Evolutionary conservation across 495 filamentous ascomycete species (phyloP).

Genomic region (Paragyromitra xinjiangensis): DNA sequence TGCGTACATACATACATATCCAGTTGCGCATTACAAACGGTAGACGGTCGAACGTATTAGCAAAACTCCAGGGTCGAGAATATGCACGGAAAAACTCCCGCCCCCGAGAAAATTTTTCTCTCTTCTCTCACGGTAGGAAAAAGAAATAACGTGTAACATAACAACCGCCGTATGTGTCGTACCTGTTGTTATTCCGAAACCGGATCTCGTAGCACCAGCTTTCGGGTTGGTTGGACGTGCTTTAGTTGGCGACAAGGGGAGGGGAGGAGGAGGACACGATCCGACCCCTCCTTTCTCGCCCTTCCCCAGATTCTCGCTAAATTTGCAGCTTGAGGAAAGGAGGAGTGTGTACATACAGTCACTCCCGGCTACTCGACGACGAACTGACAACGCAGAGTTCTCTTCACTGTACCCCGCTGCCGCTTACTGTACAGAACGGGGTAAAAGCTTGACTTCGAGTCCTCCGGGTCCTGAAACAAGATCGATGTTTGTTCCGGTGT

Average conservation of each 20-base stretch:
- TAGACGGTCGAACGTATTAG: slow-evolving; percentile 2
- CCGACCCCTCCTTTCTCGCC: slow-evolving; percentile 3
- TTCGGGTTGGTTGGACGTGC: background rate
- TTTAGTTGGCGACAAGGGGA: background rate
- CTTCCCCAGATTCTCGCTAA: slow-evolving; percentile 55
- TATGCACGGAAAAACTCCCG: slow-evolving; percentile 22
- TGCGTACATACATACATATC: background rate
- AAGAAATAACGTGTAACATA: background rate
- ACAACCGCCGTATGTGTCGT: slow-evolving; percentile 18
- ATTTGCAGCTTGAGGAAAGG: slow-evolving; percentile 55
- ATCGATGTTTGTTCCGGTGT: background rate
- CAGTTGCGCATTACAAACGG: slow-evolving; percentile 12
- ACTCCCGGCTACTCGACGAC: too few species aligned
- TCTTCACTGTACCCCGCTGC: slow-evolving; percentile 13
- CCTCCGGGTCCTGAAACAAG: background rate
- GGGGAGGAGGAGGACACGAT: background rate
- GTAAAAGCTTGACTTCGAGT: slow-evolving; percentile 10
- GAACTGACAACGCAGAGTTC: slow-evolving; percentile 34
- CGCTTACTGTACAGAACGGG: background rate
- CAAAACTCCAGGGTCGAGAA: slow-evolving; percentile 5
- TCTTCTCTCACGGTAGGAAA: background rate
- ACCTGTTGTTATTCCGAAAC: slow-evolving; percentile 19
- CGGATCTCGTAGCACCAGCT: slow-evolving; percentile 2
- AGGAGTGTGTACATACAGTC: background rate
- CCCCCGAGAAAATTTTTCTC: slow-evolving; percentile 17